Conservation (phyloP, 108 stramenopile genomes). For the Skeletonema potamos region DNA sequence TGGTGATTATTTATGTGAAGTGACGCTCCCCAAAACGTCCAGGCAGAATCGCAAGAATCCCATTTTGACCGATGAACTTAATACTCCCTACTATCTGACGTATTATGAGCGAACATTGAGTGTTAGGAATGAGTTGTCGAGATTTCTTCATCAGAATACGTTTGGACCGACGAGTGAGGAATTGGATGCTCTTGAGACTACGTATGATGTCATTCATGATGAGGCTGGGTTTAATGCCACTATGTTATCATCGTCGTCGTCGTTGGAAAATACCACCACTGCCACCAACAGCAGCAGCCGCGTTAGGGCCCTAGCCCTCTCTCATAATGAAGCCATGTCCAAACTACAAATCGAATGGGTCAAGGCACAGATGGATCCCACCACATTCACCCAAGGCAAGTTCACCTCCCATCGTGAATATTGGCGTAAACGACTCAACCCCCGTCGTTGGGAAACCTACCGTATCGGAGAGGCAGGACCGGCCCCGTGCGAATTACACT, state of each 20-base stretch:
- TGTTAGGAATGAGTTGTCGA: constrained; percentile 18
- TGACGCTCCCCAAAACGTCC: background rate
- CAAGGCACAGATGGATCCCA: background rate
- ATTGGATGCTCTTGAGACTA: constrained; percentile 5
- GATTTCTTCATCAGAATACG: constrained; percentile 42
- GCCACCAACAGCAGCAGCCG: too few species aligned
- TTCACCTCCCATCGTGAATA: constrained; percentile 32
- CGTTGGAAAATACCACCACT: background rate
- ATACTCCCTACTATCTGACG: constrained; percentile 1
- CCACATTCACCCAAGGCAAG: background rate
- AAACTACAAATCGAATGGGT: background rate
- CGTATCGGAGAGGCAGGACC: constrained; percentile 20
- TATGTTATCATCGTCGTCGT: too few species aligned
- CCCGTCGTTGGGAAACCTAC: constrained; percentile 19
- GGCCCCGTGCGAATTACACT: constrained; percentile 17
- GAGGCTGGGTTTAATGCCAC: background rate
- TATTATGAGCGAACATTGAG: background rate
- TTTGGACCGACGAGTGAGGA: constrained; percentile 33
- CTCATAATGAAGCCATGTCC: background rate
- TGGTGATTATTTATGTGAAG: background rate
- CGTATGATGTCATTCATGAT: background rate
- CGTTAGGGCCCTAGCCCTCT: too few species aligned
- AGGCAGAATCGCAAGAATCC: background rate
- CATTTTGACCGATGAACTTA: background rate
- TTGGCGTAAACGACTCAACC: constrained; percentile 35